phyloP scores from a whole-genome alignment of 2,329 filamentous ascomycete genomes.

The Ophiostoma fasciatum region DNA sequence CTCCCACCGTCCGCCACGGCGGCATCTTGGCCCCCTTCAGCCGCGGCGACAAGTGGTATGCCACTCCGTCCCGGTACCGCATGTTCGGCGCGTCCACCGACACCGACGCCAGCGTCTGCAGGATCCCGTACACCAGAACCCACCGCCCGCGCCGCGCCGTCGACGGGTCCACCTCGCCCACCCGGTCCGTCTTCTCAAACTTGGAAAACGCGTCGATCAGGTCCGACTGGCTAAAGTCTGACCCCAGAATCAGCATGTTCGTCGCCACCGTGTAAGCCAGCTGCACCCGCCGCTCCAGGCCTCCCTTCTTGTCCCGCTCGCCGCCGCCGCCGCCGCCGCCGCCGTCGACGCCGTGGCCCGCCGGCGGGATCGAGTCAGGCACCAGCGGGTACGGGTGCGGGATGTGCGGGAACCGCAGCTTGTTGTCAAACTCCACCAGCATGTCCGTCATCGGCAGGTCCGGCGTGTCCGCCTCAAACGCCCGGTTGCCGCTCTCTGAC shows the following conservation, averaged over 20 bases:
- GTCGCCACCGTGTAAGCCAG: slow-evolving; percentile 45
- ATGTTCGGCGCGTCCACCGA: slow-evolving; percentile 41
- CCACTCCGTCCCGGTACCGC: slow-evolving; percentile 34
- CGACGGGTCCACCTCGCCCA: slow-evolving; percentile 36
- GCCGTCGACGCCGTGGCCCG: slow-evolving; percentile 9
- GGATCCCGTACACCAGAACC: slow-evolving; percentile 44
- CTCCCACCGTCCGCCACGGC: slow-evolving; percentile 32
- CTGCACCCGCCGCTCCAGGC: slow-evolving; percentile 34
- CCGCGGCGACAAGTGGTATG: slow-evolving; percentile 41
- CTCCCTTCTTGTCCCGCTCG: slow-evolving; percentile 13
- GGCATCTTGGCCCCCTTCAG: slow-evolving; percentile 36
- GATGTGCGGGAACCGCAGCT: slow-evolving; percentile 47
- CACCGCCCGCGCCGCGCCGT: slow-evolving; percentile 43
- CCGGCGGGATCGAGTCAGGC: slow-evolving; percentile 33
- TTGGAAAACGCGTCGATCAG: slow-evolving; percentile 39
- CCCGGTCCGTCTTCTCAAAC: slow-evolving; percentile 39
- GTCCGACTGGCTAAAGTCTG: slow-evolving; percentile 35
- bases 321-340: slow-evolving; percentile 10
- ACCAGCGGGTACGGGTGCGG: slow-evolving; percentile 52
- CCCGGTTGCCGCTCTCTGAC: slow-evolving; percentile 27
- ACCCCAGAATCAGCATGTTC: slow-evolving; percentile 41
- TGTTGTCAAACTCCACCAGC: slow-evolving; percentile 49
- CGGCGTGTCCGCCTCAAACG: slow-evolving; percentile 32
- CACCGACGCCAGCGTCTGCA: slow-evolving; percentile 44
- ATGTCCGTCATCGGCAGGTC: slow-evolving; percentile 53